Base-by-base conservation (phyloP, 805 yeast species). In the Kodamaea laetipori region DNA sequence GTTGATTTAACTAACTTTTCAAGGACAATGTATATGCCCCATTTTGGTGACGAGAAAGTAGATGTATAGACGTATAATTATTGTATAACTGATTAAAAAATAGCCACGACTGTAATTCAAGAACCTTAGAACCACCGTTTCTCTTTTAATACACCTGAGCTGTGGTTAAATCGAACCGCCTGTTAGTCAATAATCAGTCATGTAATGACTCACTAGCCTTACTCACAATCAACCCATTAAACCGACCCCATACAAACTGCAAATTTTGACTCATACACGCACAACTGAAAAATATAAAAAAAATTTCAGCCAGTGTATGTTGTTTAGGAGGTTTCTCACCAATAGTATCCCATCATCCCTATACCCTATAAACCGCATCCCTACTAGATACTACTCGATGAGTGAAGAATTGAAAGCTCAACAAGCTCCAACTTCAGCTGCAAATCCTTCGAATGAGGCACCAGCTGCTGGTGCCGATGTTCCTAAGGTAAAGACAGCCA, bases 401-500 rank as follows among this genome's bases (percentile, higher is more conserved):
- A 47, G 51, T 37, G 48, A 45, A 27, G 31, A 38, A 15, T 19
- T 19, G 31, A 17, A 23, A 27, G 34, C 43, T 27, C 39, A 46
- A 2, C 21, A 30, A 19, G 49, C 53, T n/a, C 37, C 53, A 9
- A 56, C 51, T 26, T 54, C 54, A 18, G 56, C 61, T 19, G 39
- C 26, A 3, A 37, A 37, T 19, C 42, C 42, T 21, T 24, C 27
- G 36, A 38, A 13, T 26, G 24, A 21, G 24, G 24, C 24, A 6
- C 24, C 51, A 4, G 39, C 33, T n/a, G 41, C 43, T 21, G 60
- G 46, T 13, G 8, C 24, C 8, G 58, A 45, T 18, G 57, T 50
- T 16, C 54, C 59, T 26, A 43, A 37, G 31, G 75, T 73, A 31
- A 86, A 85, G 68, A 81, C 89, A 32, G 84, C 84, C 49, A 86